Evolutionary conservation across 2,329 filamentous ascomycete species (phyloP).

Genomic region (Diaporthe vexans): DNA sequence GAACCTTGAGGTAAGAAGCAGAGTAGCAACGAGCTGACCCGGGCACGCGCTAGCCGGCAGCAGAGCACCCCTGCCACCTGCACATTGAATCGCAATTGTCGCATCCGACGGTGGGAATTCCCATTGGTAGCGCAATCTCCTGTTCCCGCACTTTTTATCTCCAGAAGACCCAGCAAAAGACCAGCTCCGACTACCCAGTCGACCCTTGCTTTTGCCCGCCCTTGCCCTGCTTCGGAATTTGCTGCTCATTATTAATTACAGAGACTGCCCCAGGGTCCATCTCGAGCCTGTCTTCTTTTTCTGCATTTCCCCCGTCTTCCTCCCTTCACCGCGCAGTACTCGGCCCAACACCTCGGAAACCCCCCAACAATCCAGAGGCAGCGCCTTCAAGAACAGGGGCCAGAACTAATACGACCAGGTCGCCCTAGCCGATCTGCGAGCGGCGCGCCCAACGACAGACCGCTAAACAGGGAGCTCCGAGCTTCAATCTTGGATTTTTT

Average conservation of each 20-base stretch:
- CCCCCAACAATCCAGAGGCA: conserved; percentile 21
- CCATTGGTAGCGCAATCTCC: conserved; percentile 37
- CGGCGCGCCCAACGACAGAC: conserved; percentile 6
- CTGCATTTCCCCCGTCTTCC: conserved; percentile 12
- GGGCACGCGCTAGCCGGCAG: conserved; percentile 20
- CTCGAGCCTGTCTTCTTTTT: not conserved
- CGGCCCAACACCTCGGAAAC: not conserved
- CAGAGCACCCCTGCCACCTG: conserved; percentile 22
- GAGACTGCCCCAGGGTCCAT: conserved; percentile 25
- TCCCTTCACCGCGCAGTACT: not conserved
- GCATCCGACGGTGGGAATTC: conserved; percentile 34
- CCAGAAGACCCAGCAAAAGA: conserved; percentile 33
- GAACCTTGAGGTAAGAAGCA: conserved; percentile 12
- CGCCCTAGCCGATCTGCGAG: not conserved
- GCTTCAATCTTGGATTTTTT: not conserved
- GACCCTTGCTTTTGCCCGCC: not conserved
- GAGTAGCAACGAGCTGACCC: not conserved
- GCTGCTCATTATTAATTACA: conserved; percentile 30
- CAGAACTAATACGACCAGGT: not conserved
- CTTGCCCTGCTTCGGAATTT: conserved; percentile 26
- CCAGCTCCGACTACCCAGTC: conserved; percentile 10
- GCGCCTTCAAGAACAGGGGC: not conserved
- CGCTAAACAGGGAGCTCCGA: conserved; percentile 14
- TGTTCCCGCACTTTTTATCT: conserved; percentile 36
- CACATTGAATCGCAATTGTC: conserved; percentile 25